These are phyloP conservation scores for Ophiognomonia clavigignenti-juglandacearum DNA, from an alignment of 2,329 filamentous ascomycete genomes.

Conservation along the genomic window DNA sequence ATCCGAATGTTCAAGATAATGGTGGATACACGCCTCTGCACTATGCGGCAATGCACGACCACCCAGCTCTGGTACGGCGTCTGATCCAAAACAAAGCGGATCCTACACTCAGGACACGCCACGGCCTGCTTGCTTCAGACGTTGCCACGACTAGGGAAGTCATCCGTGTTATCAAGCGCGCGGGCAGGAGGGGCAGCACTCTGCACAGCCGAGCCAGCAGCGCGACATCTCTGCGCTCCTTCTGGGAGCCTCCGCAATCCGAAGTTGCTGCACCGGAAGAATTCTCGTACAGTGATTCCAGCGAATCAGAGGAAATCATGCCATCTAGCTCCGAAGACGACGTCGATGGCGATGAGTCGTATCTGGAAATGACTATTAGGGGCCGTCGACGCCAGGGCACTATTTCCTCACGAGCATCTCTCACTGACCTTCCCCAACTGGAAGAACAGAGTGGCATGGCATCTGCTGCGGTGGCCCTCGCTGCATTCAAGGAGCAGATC, in stretches of 20 bases:
- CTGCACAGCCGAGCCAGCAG: conserved; percentile 61
- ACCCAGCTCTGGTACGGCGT: conserved; percentile 69
- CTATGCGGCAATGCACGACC: conserved; percentile 71
- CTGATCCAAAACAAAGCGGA: conserved; percentile 71
- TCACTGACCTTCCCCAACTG: conserved; percentile 20
- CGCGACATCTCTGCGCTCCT: conserved; percentile 59
- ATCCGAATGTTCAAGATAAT: conserved; percentile 68
- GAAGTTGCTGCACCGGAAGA: conserved; percentile 36
- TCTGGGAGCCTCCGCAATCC: conserved; percentile 55
- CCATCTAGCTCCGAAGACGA: conserved; percentile 38
- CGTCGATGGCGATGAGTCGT: conserved; percentile 35
- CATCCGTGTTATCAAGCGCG: conserved; percentile 56
- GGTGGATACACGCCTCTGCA: conserved; percentile 80
- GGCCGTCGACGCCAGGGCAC: conserved; percentile 20
- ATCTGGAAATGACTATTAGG: conserved; percentile 32
- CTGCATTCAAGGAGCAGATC: conserved; percentile 69
- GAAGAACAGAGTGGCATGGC: conserved; percentile 35
- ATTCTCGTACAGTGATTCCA: conserved; percentile 37
- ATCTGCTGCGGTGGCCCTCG: conserved; percentile 58
- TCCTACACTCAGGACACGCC: conserved; percentile 62
- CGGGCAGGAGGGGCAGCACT: conserved; percentile 58
- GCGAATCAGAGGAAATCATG: conserved; percentile 35
- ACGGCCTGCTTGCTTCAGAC: conserved; percentile 67
- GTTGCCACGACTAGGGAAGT: conserved; percentile 63
- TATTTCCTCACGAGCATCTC: conserved; percentile 18